A percentile compares a stretch with the other conserved stretches of the same genome.
Evolutionary conservation across 1,284 basidiomycete species (phyloP).

Genomic region (Ceratobasidium papillatum): DNA sequence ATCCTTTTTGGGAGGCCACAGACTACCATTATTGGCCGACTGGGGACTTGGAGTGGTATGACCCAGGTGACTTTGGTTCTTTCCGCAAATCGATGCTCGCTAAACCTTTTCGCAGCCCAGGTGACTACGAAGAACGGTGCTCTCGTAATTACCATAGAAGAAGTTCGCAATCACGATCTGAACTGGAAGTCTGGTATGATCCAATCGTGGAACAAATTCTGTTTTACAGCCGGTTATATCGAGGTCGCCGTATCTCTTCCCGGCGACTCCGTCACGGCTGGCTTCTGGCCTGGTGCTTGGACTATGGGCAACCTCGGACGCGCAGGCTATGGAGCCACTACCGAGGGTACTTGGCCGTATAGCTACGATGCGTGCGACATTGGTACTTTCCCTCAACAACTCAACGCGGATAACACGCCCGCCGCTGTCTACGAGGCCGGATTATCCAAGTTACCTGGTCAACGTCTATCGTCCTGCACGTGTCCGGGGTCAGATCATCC

Average conservation of each 20-base stretch:
- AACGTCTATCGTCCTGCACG: slow-evolving; percentile 64
- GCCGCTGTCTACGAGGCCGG: slow-evolving; percentile 55
- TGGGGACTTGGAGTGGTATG: slow-evolving; percentile 86
- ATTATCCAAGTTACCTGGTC: slow-evolving; percentile 62
- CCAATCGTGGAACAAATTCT: slow-evolving; percentile 89
- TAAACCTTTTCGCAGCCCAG: slow-evolving; percentile 14
- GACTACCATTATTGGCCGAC: slow-evolving; percentile 74
- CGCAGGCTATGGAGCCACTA: slow-evolving; percentile 75
- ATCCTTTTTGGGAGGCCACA: slow-evolving; percentile 64
- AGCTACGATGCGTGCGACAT: slow-evolving; percentile 77
- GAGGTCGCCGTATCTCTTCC: slow-evolving; percentile 79
- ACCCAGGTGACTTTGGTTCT: slow-evolving; percentile 69
- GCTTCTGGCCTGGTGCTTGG: slow-evolving; percentile 71
- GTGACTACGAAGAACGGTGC: slow-evolving; percentile 66
- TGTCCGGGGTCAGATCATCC: slow-evolving; percentile 70
- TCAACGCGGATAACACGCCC: slow-evolving; percentile 62
- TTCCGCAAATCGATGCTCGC: slow-evolving; percentile 54
- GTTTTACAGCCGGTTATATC: slow-evolving; percentile 92
- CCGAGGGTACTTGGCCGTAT: slow-evolving; percentile 78
- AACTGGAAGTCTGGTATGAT: slow-evolving; percentile 78
- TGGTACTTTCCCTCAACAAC: slow-evolving; percentile 86
- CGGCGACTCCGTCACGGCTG: slow-evolving; percentile 72
- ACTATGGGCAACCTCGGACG: slow-evolving; percentile 75
- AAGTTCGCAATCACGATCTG: slow-evolving; percentile 68
- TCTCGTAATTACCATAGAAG: slow-evolving; percentile 72